Evolutionary conservation across 306 rosid genomes (phyloP), one percentile per base, ranked within the genome.

Genomic region (Begonia loranthoides): DNA sequence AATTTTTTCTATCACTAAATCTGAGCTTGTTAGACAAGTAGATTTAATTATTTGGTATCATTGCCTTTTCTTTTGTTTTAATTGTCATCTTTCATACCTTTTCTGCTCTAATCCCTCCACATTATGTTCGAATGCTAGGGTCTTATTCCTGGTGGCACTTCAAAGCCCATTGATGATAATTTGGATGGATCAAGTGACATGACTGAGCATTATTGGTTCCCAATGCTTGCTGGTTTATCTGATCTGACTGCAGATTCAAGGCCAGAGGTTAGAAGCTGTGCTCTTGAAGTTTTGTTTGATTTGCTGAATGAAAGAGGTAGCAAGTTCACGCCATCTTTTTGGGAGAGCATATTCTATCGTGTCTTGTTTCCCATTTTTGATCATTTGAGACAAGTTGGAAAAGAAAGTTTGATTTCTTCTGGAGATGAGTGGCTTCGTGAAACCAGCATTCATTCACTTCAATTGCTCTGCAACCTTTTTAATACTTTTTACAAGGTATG

Each of bases 121-220:
- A 28, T 59, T 45, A 62, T 73, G 50, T 63, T 58, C 61, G 45
- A 55, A 52, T 64, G 64, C 36, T 55, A 90, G 99, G 96, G 99
- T 56, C 89, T 83, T 59, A 66, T 92, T 66, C 99, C 99, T 57
- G 96, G 99, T 54, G 99, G 96, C 61, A 87, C 84, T 57, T 79
- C 81, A 75, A 83, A 73, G 86, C 99, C 96, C 15, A 74, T 83
- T 62, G 83, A 83, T 51, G 75, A 69, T 52, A 76, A 52, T 58
- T 59, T 6, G 52, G 94, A 83, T 43, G 60, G 79, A 40, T 63
- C 75, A 51, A 56, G 76, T 64, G 99, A 92, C 56, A 76, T 87
- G 70, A 92, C 99, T 48, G 99, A 92, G 72, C 84, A 92, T 69
- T 92, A 83, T 68, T 92, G 99, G 99, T 92, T 86, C 65, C 99